Evolutionary conservation across 2,329 filamentous ascomycete genomes (phyloP), one percentile per base, ranked within the genome.

Genomic region (Calycina marina): DNA sequence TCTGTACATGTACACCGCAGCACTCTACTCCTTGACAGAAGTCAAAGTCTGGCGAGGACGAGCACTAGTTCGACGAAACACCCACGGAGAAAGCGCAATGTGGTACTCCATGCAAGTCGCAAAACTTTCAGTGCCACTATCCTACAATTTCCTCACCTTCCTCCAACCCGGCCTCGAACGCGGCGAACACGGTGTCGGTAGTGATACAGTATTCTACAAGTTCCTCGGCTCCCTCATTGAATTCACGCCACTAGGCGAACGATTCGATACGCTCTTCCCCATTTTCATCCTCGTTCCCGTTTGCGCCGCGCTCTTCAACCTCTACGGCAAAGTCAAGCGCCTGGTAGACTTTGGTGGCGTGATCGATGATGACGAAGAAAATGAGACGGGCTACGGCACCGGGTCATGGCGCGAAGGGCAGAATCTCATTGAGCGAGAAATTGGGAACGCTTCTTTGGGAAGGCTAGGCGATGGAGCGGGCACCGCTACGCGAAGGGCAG

Each of bases 31-130:
- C 5, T 77, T 98, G 49, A 84, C 78, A 10, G 84, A 93, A 51
- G 83, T 93, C 46, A 92, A 90, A 50, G 85, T 94, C n/a, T 98
- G 90, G 90, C 81, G 90, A 35, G 90, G 92, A 30, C 75, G 90
- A 18, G 88, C 90, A 0, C 65, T 98, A 4, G 88, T 96, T 28
- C 74, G 72, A 37, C 76, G 90, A 36, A 90, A 93, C 51, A 98
- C 90, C 0, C 88, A 92, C 37, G 76, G 83, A 39, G 90, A 96
- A 53, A 84, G 78, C 30, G 90, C 90, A 1, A 92, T 88, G 45
- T 98, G 92, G 85, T 98, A 96, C 52, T 79, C 84, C 1, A 76
- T 84, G 37, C 84, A 94, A 53, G 81, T 94, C 8, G 88, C 90
- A 31, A 83, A 86, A 48, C 72, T 98, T 26, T 93, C 82, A 1